phyloP scores from a whole-genome alignment of 352 stramenopile species.

The Globisporangium carolinianum region DNA sequence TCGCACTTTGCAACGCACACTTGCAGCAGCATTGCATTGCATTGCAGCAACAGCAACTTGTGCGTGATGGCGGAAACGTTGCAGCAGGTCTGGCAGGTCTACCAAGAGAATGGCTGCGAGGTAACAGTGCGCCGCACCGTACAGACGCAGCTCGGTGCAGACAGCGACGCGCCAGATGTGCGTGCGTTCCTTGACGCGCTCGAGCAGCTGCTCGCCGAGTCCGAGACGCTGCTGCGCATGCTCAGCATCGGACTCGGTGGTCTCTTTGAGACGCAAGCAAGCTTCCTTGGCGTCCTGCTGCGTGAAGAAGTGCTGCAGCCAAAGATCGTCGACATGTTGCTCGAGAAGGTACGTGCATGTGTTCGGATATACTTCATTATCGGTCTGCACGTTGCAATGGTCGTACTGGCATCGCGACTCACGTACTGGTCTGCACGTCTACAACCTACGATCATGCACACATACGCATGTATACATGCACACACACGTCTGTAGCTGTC shows the following conservation, averaged over 20 bases:
- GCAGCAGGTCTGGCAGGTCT: constrained; percentile 32
- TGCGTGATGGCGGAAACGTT: constrained; percentile 21
- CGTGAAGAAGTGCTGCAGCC: constrained; percentile 43
- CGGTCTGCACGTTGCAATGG: too few species aligned
- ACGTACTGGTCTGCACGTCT: neutral
- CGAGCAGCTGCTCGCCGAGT: constrained; percentile 26
- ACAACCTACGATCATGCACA: neutral
- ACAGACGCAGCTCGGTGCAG: constrained; percentile 16
- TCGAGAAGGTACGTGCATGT: constrained; percentile 31
- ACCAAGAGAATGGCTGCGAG: constrained; percentile 40
- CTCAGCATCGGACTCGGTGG: constrained; percentile 36
- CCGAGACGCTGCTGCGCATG: constrained; percentile 37
- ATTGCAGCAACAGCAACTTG: neutral
- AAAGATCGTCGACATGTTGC: constrained; percentile 33
- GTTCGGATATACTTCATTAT: neutral
- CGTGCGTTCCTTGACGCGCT: constrained; percentile 27
- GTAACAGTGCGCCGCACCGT: constrained; percentile 26
- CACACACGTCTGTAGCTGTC: constrained; percentile 18
- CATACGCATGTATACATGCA: too few species aligned
- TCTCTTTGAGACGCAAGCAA: constrained; percentile 34
- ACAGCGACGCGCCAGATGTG: constrained; percentile 17
- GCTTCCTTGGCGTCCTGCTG: constrained; percentile 50
- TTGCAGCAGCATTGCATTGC: neutral
- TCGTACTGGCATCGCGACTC: too few species aligned
- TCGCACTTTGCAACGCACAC: neutral